A percentile compares a stretch with the other conserved stretches of the same genome.
Conservation (phyloP, 2,329 filamentous ascomycete species). For the Chaetomiaceae sp. region DNA sequence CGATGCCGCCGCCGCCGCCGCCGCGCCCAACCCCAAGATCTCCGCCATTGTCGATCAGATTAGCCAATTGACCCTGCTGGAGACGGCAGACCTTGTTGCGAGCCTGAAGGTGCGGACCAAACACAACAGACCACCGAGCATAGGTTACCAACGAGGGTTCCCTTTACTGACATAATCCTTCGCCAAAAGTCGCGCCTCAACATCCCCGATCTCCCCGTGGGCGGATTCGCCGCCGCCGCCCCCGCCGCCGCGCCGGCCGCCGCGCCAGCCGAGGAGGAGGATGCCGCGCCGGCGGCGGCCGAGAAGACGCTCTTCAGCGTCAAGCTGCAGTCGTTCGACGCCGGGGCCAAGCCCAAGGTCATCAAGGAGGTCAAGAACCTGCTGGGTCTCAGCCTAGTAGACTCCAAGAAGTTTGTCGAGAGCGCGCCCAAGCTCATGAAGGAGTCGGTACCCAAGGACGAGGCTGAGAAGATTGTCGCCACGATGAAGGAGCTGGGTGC, state of each 20-base stretch:
- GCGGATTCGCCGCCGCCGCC: conserved; percentile 75
- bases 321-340: conserved; percentile 87
- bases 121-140: too few relatives aligned
- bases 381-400: conserved; percentile 91
- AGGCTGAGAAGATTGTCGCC: conserved; percentile 96
- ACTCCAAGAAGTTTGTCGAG: conserved; percentile 99
- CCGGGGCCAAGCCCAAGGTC: conserved; percentile 89
- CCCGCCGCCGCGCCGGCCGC: conserved; percentile 51
- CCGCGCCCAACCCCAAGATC: conserved; percentile 94
- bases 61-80: conserved; percentile 92
- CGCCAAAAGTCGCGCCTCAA: conserved; percentile 74
- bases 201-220: conserved; percentile 95
- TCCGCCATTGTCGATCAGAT: conserved; percentile 95
- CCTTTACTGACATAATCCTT: neutral
- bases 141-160: too few relatives aligned
- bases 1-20: conserved; percentile 59
- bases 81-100: conserved; percentile 93
- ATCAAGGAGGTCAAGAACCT: conserved; percentile 99
- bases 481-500: conserved; percentile 90
- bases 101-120: conserved; percentile 73
- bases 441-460: conserved; percentile 97
- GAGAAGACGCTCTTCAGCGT: conserved; percentile 98
- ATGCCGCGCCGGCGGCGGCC: conserved; percentile 80
- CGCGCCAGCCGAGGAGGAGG: conserved; percentile 68
- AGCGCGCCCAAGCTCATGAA: conserved; percentile 97